Evolutionary conservation across 129 eudicot genomes (phyloP), one percentile per base, ranked within the genome.

Genomic region (Chrysanthemum makinoi): DNA sequence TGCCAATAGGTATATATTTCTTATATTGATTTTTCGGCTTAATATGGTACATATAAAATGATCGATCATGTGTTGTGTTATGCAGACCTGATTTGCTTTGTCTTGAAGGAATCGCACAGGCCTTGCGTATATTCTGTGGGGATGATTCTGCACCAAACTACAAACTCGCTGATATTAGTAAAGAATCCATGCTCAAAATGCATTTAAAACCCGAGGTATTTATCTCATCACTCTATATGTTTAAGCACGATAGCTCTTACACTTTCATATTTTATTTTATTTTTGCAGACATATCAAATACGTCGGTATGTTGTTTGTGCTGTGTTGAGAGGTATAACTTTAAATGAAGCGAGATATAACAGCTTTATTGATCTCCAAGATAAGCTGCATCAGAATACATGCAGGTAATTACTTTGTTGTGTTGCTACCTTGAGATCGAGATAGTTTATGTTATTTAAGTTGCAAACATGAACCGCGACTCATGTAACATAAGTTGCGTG

Each of bases 81-180:
- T 77, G 80, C 84, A 94, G 99, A 83, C 86, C 86, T 86, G 99
- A 95, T 81, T 84, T 95, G 88, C 97, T 95, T 73, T 95, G 99
- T 75, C 91, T 95, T 52, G 99, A 95, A 79, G 99, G 99, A 20
- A 82, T 95, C 77, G 94, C 86, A 7, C 94, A 81, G 72, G 83
- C 99, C 22, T 87, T 95, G 18, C 94, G 96, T 30, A 77, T 95
- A 26, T 90, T 95, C 69, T 67, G 67, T 52, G 91, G 92, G 68
- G 70, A 79, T 64, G 94, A 95, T 75, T 83, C 90, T 8, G 82
- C 84, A 50, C 99, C 99, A 2, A 82, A 62, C 1, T 95, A 87
- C 80, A 83, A 44, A 33, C 72, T 88, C 58, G 81, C 88, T 9
- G 39, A 35, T 52, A 78, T 83, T 62, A 61, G 72, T 47, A 68